Conservation (phyloP, 2,329 filamentous ascomycete species). For the Cordyceps tenuipes region DNA sequence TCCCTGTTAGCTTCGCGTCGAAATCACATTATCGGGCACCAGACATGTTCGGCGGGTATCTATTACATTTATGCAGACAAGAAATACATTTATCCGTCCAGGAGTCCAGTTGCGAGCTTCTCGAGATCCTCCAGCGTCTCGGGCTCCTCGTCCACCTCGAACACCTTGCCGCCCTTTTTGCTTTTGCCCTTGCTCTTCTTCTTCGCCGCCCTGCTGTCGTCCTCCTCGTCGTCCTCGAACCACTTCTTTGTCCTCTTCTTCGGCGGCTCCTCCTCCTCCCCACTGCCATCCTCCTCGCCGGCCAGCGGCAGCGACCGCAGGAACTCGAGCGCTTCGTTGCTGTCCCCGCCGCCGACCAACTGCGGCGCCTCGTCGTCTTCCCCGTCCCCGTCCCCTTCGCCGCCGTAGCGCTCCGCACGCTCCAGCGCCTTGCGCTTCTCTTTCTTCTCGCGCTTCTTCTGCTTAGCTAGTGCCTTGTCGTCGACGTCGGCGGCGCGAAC, state of each 20-base stretch:
- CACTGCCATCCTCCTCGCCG: constrained; percentile 29
- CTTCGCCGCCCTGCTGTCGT: constrained; percentile 47
- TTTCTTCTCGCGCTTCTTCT: constrained; percentile 69
- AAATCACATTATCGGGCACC: background rate
- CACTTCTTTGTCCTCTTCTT: constrained; percentile 63
- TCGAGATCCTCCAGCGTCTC: constrained; percentile 75
- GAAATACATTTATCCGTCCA: constrained; percentile 38
- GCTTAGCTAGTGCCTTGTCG: constrained; percentile 73
- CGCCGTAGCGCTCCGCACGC: constrained; percentile 33
- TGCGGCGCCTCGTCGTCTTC: constrained; percentile 22
- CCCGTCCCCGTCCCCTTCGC: constrained; percentile 25
- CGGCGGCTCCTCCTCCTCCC: constrained; percentile 39
- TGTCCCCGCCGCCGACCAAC: constrained; percentile 33
- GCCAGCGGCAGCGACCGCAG: constrained; percentile 49
- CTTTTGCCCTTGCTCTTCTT: constrained; percentile 26
- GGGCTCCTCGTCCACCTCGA: constrained; percentile 58
- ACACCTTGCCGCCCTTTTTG: constrained; percentile 44
- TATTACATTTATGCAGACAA: constrained; percentile 20
- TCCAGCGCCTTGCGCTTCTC: constrained; percentile 62
- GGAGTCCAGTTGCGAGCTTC: constrained; percentile 62
- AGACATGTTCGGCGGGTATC: constrained; percentile 8
- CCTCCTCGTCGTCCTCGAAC: constrained; percentile 69
- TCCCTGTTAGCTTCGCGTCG: background rate
- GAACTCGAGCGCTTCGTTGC: constrained; percentile 48
- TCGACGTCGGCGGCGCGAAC: constrained; percentile 68